Percentiles rank a stretch among this genome's conserved stretches.
Evolutionary conservation across 345 rosid genomes (phyloP).

Genomic region (Eucalyptus regnans): DNA sequence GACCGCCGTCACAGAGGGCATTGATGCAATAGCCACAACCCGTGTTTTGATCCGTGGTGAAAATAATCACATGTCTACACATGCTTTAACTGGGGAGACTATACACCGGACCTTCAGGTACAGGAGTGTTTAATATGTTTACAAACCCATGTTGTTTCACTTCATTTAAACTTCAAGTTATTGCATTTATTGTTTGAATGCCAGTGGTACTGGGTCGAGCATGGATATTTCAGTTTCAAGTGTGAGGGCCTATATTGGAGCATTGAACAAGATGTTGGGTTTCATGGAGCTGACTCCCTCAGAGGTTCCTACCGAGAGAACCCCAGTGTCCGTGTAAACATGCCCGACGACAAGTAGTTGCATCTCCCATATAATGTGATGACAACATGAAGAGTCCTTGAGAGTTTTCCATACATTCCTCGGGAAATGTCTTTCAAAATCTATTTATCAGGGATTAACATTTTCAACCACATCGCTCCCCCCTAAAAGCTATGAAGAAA

Average conservation of each 20-base stretch:
- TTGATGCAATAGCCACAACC: slow-evolving; percentile 93
- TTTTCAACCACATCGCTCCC: background rate
- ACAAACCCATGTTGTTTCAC: background rate
- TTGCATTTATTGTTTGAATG: background rate
- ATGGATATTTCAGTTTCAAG: slow-evolving; percentile 93
- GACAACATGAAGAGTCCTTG: background rate
- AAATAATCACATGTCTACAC: slow-evolving; percentile 20
- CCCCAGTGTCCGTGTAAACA: slow-evolving; percentile 25
- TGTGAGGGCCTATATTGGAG: slow-evolving; percentile 79
- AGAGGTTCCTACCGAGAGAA: slow-evolving; percentile 11
- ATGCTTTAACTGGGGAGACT: slow-evolving; percentile 52
- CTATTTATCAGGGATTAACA: background rate
- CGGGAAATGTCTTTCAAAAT: background rate
- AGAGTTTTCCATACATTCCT: background rate
- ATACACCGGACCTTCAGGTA: slow-evolving; percentile 71
- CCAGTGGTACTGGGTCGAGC: slow-evolving; percentile 81
- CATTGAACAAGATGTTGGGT: slow-evolving; percentile 83
- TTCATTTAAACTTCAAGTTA: background rate
- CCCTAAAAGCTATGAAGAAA: background rate
- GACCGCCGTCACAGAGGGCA: slow-evolving; percentile 87
- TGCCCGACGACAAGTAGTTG: background rate
- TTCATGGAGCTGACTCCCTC: slow-evolving; percentile 19
- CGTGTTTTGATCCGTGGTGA: slow-evolving; percentile 84
- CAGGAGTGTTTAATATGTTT: background rate
- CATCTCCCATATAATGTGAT: background rate